Conservation (phyloP, 768 basidiomycete genomes). For the Tulasnella calospora region DNA sequence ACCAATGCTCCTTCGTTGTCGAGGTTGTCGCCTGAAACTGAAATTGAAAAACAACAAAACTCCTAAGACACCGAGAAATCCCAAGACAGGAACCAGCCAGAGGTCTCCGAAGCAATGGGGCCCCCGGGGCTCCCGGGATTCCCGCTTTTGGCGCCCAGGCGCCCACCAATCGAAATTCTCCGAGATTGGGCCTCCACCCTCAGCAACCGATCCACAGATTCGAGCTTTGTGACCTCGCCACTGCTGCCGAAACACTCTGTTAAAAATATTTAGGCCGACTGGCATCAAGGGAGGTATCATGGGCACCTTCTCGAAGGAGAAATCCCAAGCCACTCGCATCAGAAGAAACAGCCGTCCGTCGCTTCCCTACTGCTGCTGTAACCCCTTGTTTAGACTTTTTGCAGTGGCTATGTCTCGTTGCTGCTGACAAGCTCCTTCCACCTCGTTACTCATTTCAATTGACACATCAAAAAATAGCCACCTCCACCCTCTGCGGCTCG, state of each 20-base stretch:
- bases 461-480: constrained; percentile 7
- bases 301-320: not conserved
- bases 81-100: not conserved
- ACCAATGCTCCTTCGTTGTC: not conserved
- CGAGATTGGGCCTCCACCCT: not conserved
- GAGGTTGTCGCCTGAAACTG: not conserved
- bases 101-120: not conserved
- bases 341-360: not conserved
- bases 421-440: not conserved
- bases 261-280: not conserved
- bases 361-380: not conserved
- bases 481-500: not conserved
- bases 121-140: not conserved
- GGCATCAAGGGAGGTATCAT: not conserved
- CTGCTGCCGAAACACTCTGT: not conserved
- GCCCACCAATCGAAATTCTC: not conserved
- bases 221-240: not conserved
- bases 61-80: not conserved
- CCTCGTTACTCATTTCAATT: not conserved
- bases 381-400: not conserved
- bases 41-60: not conserved
- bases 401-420: not conserved
- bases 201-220: not conserved
- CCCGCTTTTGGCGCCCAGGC: not conserved
- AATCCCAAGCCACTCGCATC: not conserved